Evolutionary conservation across 345 rosid species (phyloP).

Genomic region (Salix arbutifolia): DNA sequence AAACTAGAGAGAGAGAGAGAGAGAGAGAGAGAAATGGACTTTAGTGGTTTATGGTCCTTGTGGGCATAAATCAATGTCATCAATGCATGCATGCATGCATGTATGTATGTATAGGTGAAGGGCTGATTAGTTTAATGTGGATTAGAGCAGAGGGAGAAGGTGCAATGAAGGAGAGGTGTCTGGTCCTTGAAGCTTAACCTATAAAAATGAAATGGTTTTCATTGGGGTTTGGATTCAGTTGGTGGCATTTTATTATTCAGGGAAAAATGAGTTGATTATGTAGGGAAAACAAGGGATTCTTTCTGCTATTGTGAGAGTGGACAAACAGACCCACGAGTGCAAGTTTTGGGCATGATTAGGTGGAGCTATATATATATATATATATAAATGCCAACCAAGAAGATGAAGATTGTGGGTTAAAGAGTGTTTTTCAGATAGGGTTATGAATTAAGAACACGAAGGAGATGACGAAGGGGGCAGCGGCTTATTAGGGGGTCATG

Average conservation of each 20-base stretch:
- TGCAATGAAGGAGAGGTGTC: not conserved
- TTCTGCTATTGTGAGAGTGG: slow-evolving; percentile 4
- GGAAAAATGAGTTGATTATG: not conserved
- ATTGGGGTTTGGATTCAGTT: not conserved
- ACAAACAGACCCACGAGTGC: not conserved
- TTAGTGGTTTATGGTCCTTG: not conserved
- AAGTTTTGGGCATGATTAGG: not conserved
- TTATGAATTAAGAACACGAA: not conserved
- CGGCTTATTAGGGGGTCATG: not conserved
- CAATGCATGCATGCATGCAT: not conserved
- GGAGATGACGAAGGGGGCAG: not conserved
- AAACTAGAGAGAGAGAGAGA: slow-evolving; percentile 1
- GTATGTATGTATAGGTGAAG: not conserved
- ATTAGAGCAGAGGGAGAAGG: not conserved
- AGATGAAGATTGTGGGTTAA: slow-evolving; percentile 6
- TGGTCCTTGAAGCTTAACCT: not conserved
- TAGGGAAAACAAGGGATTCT: slow-evolving; percentile 4
- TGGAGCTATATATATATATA: too few relatives aligned
- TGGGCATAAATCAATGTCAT: not conserved
- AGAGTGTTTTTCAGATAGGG: slow-evolving; percentile 6
- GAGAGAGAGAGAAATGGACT: not conserved
- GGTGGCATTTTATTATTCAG: not conserved
- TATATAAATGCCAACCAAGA: too few relatives aligned
- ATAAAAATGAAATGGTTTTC: not conserved
- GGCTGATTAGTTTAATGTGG: not conserved